Conservation (phyloP, 352 stramenopile genomes). For the Globisporangium lucens region DNA sequence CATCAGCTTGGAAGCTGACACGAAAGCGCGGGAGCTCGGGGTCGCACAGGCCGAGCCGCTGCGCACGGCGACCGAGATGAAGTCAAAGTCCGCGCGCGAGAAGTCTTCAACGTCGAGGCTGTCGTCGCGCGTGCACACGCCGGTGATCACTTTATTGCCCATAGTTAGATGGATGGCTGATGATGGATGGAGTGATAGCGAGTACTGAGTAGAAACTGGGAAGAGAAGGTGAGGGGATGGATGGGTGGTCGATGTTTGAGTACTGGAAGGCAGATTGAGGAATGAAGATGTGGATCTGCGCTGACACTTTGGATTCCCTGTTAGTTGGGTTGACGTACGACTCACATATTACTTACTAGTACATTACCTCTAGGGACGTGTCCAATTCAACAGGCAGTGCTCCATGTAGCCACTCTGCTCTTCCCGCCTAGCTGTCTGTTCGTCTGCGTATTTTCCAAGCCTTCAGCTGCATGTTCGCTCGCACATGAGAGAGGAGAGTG, state of each 20-base stretch:
- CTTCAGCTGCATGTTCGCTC: neutral
- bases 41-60: neutral
- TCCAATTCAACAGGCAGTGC: neutral
- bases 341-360: neutral
- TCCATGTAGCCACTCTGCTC: neutral
- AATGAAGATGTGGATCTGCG: neutral
- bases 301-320: neutral
- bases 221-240: no score
- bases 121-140: neutral
- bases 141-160: constrained; percentile 8
- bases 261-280: neutral
- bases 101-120: constrained; percentile 1
- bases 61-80: neutral
- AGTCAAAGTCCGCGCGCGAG: neutral
- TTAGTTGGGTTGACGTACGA: neutral
- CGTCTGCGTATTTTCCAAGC: neutral
- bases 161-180: neutral
- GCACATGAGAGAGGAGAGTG: neutral
- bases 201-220: no score
- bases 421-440: neutral
- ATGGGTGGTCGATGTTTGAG: neutral
- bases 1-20: neutral
- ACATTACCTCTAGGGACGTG: neutral
- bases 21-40: neutral
- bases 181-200: neutral